Evolutionary conservation across 768 basidiomycete genomes (phyloP).

Genomic region (Mrakia gelida): DNA sequence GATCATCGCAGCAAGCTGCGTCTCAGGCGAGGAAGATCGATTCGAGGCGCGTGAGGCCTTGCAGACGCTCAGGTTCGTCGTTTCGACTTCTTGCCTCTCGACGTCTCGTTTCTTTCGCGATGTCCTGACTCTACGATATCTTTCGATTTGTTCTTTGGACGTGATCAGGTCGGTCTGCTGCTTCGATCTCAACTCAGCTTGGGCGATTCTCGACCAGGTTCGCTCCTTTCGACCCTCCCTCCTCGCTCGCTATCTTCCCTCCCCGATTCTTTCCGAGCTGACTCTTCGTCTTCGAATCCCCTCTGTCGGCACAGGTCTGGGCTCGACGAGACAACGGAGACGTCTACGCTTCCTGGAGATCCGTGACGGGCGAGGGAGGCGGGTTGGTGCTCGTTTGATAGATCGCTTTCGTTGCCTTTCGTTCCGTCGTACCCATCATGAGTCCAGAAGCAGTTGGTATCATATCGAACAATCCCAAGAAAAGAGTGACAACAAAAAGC

Average conservation of each 20-base stretch:
- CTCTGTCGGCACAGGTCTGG: slow-evolving; percentile 12
- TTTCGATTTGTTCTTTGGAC: background rate
- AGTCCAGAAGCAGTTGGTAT: no score
- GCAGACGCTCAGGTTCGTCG: slow-evolving; percentile 3
- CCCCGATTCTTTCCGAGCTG: background rate
- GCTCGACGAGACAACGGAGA: background rate
- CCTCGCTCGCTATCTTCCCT: no score
- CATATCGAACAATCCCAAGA: background rate
- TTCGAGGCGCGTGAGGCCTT: background rate
- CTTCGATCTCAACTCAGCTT: slow-evolving; percentile 17
- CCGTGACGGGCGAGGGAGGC: background rate
- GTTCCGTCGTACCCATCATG: no score
- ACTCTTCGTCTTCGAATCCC: background rate
- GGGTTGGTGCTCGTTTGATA: background rate
- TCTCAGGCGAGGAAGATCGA: background rate
- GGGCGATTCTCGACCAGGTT: slow-evolving; percentile 6
- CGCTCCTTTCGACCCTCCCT: no score
- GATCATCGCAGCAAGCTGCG: background rate
- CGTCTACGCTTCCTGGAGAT: slow-evolving; percentile 4
- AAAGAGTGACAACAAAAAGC: background rate
- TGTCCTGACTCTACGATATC: background rate
- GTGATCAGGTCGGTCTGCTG: slow-evolving; percentile 11
- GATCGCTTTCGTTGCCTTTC: no score
- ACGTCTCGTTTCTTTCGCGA: no score
- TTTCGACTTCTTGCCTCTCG: background rate